Base-by-base conservation (phyloP, 805 yeast genomes). In the Kuraishia ogatae region DNA sequence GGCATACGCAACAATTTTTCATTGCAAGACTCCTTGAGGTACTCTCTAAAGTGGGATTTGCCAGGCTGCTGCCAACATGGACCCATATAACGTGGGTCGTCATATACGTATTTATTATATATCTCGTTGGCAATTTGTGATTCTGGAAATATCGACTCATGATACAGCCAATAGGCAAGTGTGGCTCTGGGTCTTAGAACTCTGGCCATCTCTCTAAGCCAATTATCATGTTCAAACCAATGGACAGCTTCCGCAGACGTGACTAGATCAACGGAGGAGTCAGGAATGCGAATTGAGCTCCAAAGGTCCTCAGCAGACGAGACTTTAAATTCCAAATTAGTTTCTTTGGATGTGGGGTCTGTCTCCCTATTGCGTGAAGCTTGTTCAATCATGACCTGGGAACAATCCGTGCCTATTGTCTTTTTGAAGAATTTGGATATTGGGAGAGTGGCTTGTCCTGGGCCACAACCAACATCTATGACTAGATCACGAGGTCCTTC, bases 241-340 rank as follows among this genome's bases (percentile, higher is more conserved):
- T 89, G 96, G 22, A 78, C 79, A 54, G 90, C 85, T 64, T 89
- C 91, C 1, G 91, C 94, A 10, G 83, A 87, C 1, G 91, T 82
- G 19, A 90, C 68, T 57, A 88, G 60, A 62, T 86, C 92, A 11
- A 82, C 79, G 0, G 80, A 66, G 10, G 61, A 61, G 24, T 63
- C 64, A 6, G 55, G 58, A 5, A 66, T 55, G 24, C 60, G 35
- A n/a, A 49, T 56, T 6, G 64, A 55, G 2, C 28, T 43, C 2
- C 62, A 46, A 50, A 68, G 52, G 24, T 66, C 60, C 56, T 69
- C 77, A 8, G 69, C 68, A 5, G 57, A 54, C 0, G 62, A 59
- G 7, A 63, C 55, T 13, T 56, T 52, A 50, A 66, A 65, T 35
- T 59, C 59, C 8, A 68, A 58, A 11, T 57, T 53, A 22, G 50